phyloP scores from a whole-genome alignment of 208 protist species.

The Wallacemonas sp. region DNA sequence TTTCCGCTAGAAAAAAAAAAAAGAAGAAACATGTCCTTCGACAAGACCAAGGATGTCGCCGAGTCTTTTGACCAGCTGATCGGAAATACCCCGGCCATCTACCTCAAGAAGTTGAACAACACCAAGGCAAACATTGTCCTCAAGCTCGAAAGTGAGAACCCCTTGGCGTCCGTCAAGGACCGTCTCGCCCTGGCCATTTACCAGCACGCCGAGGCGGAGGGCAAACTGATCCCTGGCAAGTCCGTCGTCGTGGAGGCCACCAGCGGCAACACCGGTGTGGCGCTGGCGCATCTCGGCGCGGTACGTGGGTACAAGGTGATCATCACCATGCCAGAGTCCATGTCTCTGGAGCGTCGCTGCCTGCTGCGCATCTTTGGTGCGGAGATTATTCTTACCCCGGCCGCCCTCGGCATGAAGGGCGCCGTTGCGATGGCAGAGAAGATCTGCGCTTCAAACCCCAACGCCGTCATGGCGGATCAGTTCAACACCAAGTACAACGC shows the following conservation, averaged over 20 bases:
- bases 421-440: slow-evolving; percentile 79
- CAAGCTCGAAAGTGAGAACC: slow-evolving; percentile 88
- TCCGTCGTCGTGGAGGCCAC: slow-evolving; percentile 88
- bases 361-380: slow-evolving; percentile 86
- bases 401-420: slow-evolving; percentile 88
- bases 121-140: slow-evolving; percentile 78
- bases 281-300: slow-evolving; percentile 79
- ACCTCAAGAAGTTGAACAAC: slow-evolving; percentile 81
- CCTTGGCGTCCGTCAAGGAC: slow-evolving; percentile 88
- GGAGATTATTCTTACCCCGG: slow-evolving; percentile 88
- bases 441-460: slow-evolving; percentile 67
- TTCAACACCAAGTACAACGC: slow-evolving; percentile 89
- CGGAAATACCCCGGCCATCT: slow-evolving; percentile 88
- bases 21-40: slow-evolving; percentile 29
- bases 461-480: slow-evolving; percentile 83
- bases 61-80: slow-evolving; percentile 79
- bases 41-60: slow-evolving; percentile 61
- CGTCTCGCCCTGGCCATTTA: slow-evolving; percentile 80
- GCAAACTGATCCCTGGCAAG: slow-evolving; percentile 76
- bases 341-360: slow-evolving; percentile 87
- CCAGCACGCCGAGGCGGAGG: slow-evolving; percentile 82
- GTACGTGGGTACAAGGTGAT: slow-evolving; percentile 86
- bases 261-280: slow-evolving; percentile 91
- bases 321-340: slow-evolving; percentile 91
- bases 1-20: not conserved